Evolutionary conservation across 352 stramenopile genomes (phyloP), one percentile per base, ranked within the genome.

Genomic region (Sclerospora graminicola): DNA sequence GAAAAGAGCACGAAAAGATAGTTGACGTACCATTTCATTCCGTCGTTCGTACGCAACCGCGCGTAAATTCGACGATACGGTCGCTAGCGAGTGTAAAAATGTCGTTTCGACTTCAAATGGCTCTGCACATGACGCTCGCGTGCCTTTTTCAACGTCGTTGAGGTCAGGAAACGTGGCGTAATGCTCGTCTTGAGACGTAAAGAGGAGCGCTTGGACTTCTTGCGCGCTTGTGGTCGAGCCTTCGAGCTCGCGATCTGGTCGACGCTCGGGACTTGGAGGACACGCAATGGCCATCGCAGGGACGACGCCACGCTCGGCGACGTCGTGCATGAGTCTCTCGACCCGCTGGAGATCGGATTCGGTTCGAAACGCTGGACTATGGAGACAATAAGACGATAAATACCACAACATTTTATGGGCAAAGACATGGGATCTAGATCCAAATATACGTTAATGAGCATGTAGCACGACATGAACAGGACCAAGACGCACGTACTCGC

Each of bases 341-440:
- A 91, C 70, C 20, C 73, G 71, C 44, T 75, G 60, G 11, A 53
- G 53, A 39, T 67, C 74, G 21, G 74, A 69, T 13, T 79, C 57
- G 1, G 57, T 81, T n/a, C 54, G 35, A 34, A 86, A 82, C 8
- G 66, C 49, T 2, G 71, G 63, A 30, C 81, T 89, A 24, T 64
- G 45, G 8, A 86, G 53, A 42, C 80, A 89, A 45, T 85, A 89
- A 7, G 77, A 88, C 52, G 82, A 62, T 38, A 91, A 49, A 32
- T 88, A 91, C 80, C 80, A 91, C 21, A 86, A 37, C 61, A 91
- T 87, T 42, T 82, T 82, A 57, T 91, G 77, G 6, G 80, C 80
- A 39, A 91, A 89, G 39, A 89, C 75, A 50, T 91, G 77, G 35
- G 80, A 90, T 27, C 73, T 85, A 42, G 29, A 13, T 43, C 0